Base-by-base conservation (phyloP, 1,139 yeast species). In the Debaryomyces coudertii region DNA sequence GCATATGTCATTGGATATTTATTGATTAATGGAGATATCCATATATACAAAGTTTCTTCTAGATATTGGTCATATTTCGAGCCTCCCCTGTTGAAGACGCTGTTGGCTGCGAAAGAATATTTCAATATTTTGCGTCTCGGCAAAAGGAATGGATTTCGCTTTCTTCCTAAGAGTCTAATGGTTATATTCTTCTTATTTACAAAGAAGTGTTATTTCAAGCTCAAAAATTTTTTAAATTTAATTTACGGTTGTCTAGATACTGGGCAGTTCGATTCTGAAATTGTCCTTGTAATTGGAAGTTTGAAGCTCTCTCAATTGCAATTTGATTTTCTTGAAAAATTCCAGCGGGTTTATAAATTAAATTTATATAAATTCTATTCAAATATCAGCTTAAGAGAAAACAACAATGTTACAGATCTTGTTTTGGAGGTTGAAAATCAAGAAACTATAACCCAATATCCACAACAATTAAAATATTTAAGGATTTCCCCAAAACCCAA, bases 71-170 rank as follows among this genome's bases (percentile, higher is more conserved):
- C 31, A 7, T 37, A 27, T 15, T 27, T 37, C 12, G 41, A 37
- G 34, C 41, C 41, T 4, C 34, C 41, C 16, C 3, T 6, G 9
- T 20, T 37, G 33, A 37, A 37, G 18, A 20, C 31, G 8, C 24
- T 33, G 7, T 37, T 37, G 41, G 30, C 35, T 37, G 41, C 41
- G 25, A 37, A 37, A 37, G 41, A 37, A 18, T 37, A 18, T 18
- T 37, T 37, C 7, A 37, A 37, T 28, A 37, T 37, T 20, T 11
- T 37, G 12, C 12, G 41, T 9, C 14, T 37, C 4, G 41, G 41
- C 4, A 37, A 14, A n/a, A 15, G 41, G 18, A 37, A 37, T 18
- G 15, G 23, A 5, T 37, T 37, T n/a, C 27, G 34, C 7, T 37
- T 27, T 28, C 7, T 16, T 18, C 41, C 41, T 3, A 28, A 28